A percentile compares a stretch with the other conserved stretches of the same genome.
phyloP scores from a whole-genome alignment of 768 basidiomycete species.

The Agaricus sinodeliciosus region DNA sequence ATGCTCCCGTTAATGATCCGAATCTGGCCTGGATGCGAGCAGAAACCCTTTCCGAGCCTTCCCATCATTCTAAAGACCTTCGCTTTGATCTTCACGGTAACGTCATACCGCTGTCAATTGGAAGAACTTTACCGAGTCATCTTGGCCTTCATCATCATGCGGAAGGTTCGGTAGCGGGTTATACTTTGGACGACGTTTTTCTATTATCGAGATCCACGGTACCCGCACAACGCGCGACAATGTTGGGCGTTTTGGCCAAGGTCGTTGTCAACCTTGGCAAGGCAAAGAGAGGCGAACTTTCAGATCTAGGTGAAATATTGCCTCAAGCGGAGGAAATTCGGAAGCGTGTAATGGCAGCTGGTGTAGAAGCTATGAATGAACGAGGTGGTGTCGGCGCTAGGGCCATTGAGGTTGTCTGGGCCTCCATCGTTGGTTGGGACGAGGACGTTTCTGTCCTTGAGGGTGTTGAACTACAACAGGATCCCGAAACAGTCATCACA shows the following conservation, averaged over 20 bases:
- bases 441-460: constrained; percentile 25
- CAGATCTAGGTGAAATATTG: constrained; percentile 27
- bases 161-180: constrained; percentile 72
- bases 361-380: constrained; percentile 58
- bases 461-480: constrained; percentile 41
- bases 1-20: constrained; percentile 59
- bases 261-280: constrained; percentile 37
- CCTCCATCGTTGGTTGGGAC: constrained; percentile 66
- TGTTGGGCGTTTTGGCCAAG: constrained; percentile 66
- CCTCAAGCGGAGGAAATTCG: constrained; percentile 43
- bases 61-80: constrained; percentile 32
- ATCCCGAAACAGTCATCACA: constrained; percentile 22
- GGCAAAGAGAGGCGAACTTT: constrained; percentile 26
- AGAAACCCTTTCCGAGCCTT: constrained; percentile 19
- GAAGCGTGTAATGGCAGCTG: constrained; percentile 59
- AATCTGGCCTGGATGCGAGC: constrained; percentile 74
- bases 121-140: constrained; percentile 65
- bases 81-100: constrained; percentile 77
- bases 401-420: constrained; percentile 71
- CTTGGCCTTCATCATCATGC: constrained; percentile 91
- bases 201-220: constrained; percentile 76
- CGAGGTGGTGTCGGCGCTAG: constrained; percentile 59
- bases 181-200: constrained; percentile 83
- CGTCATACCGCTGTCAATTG: constrained; percentile 51
- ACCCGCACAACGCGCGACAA: constrained; percentile 74